Percentiles rank a stretch among this genome's conserved stretches.
Evolutionary conservation across 805 yeast genomes (phyloP).

Genomic region (Lachancea waltii): DNA sequence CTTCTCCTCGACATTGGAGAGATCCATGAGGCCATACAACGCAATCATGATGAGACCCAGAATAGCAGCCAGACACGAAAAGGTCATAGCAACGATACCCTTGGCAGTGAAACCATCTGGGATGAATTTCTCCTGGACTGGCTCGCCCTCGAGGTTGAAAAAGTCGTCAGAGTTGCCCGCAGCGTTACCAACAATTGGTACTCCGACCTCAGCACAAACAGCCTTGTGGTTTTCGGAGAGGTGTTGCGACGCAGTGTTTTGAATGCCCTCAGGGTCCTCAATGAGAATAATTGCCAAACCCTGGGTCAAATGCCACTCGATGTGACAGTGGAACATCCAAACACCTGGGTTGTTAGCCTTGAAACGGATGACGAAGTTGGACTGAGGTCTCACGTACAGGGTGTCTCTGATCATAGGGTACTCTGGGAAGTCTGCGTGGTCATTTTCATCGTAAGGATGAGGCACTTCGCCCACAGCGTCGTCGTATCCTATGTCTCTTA

Average conservation of each 20-base stretch:
- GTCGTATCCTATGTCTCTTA: constrained; percentile 56
- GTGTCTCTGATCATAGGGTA: constrained; percentile 84
- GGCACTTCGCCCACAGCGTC: constrained; percentile 49
- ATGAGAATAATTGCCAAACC: constrained; percentile 77
- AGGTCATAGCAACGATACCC: constrained; percentile 90
- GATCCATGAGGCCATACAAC: constrained; percentile 80
- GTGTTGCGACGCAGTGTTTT: constrained; percentile 44
- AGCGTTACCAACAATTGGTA: constrained; percentile 70
- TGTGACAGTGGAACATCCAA: constrained; percentile 98
- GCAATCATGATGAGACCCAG: constrained; percentile 74
- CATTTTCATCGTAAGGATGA: constrained; percentile 48
- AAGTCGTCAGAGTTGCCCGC: constrained; percentile 68
- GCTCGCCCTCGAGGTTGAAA: constrained; percentile 68
- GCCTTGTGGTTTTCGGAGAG: constrained; percentile 54
- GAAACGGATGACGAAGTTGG: constrained; percentile 81
- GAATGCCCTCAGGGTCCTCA: constrained; percentile 77
- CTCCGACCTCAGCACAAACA: constrained; percentile 53
- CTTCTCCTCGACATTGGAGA: constrained; percentile 58
- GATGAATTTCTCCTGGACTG: constrained; percentile 55
- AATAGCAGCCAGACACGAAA: constrained; percentile 80
- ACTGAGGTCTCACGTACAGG: constrained; percentile 70
- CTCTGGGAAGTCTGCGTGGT: constrained; percentile 51
- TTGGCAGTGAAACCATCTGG: constrained; percentile 91
- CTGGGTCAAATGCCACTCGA: constrained; percentile 96
- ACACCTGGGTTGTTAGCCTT: constrained; percentile 95